phyloP scores from a whole-genome alignment of 2,329 filamentous ascomycete species.

The Ascocoryne sarcoides region DNA sequence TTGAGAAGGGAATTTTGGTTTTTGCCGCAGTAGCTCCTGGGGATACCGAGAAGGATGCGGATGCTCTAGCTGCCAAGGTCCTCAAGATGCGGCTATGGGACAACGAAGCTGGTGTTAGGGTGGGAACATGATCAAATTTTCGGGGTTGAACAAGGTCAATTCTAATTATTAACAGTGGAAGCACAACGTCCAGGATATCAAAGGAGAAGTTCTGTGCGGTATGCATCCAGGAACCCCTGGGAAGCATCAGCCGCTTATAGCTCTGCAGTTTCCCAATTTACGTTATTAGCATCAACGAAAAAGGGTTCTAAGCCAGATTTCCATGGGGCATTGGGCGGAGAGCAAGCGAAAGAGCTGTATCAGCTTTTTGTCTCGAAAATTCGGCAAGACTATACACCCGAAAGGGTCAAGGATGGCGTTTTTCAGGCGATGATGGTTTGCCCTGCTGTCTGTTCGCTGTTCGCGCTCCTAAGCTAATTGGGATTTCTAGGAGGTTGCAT shows the following conservation, averaged over 20 bases:
- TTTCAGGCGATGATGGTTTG: conserved; percentile 92
- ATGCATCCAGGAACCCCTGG: conserved; percentile 16
- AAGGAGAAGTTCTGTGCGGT: conserved; percentile 93
- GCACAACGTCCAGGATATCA: conserved; percentile 75
- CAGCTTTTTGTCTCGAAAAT: conserved; percentile 75
- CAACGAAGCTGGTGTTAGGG: conserved; percentile 26
- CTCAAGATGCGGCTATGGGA: conserved; percentile 86
- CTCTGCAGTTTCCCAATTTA: conserved; percentile 86
- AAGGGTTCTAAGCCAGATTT: conserved; percentile 96
- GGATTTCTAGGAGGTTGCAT: conserved; percentile 61
- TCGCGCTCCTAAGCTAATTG: not conserved
- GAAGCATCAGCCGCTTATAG: conserved; percentile 4
- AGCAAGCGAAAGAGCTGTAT: conserved; percentile 74
- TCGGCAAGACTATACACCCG: conserved; percentile 58
- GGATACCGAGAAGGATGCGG: conserved; percentile 82
- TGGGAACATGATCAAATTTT: conserved; percentile 9
- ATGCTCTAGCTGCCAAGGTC: conserved; percentile 75
- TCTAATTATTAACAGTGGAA: conserved; percentile 64
- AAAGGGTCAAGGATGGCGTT: conserved; percentile 84
- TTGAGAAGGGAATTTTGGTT: conserved; percentile 82
- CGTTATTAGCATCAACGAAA: conserved; percentile 82
- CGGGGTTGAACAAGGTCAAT: not conserved
- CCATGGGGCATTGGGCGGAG: conserved; percentile 72
- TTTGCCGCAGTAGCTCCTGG: conserved; percentile 86
- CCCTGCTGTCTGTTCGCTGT: not conserved